phyloP scores from a whole-genome alignment of 1,284 basidiomycete genomes.

The Waitea zeae region DNA sequence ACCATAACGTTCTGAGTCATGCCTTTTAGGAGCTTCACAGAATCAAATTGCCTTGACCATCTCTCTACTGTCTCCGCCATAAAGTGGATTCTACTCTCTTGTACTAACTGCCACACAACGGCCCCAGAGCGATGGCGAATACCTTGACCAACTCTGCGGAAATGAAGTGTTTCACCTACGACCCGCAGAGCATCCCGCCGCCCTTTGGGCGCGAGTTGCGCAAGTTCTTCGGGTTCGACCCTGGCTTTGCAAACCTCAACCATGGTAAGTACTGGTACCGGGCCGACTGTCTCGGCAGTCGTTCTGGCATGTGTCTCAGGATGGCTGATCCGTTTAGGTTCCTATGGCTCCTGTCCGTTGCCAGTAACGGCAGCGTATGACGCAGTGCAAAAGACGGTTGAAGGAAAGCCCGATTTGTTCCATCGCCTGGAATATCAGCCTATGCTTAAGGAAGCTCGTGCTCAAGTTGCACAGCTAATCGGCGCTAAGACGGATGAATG shows the following conservation, averaged over 20 bases:
- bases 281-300: background rate
- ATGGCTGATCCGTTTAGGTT: constrained; percentile 31
- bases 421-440: constrained; percentile 25
- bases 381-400: constrained; percentile 26
- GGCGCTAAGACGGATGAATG: constrained; percentile 43
- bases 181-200: constrained; percentile 17
- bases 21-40: no score
- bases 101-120: no score
- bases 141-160: no score
- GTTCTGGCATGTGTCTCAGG: background rate
- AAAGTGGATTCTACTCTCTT: no score
- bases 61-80: no score
- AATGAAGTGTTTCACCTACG: constrained; percentile 10
- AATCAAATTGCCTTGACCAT: no score
- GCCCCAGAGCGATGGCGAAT: no score
- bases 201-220: constrained; percentile 41
- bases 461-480: constrained; percentile 38
- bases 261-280: constrained; percentile 24
- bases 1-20: no score
- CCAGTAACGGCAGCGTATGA: constrained; percentile 37
- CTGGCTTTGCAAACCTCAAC: constrained; percentile 48
- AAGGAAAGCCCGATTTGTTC: constrained; percentile 49
- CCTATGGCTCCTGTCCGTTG: constrained; percentile 49
- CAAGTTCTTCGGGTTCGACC: constrained; percentile 39
- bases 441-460: constrained; percentile 24